Conservation (phyloP, 2,329 filamentous ascomycete species). For the Fusarium sp. region DNA sequence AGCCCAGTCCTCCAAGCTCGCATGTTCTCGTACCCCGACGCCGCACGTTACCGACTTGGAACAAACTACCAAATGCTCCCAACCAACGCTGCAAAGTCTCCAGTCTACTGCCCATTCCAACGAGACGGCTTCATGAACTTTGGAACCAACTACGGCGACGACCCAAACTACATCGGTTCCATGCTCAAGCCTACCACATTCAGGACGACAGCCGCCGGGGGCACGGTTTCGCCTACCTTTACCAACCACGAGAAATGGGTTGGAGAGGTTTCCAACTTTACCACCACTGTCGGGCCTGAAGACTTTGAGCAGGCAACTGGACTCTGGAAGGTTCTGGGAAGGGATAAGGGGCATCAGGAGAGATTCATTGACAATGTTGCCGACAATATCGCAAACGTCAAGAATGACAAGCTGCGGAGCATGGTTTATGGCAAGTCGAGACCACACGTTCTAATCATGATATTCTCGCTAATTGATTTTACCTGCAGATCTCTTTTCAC, state of each 20-base stretch:
- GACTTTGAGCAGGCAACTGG: slow-evolving; percentile 8
- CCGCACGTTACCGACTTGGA: slow-evolving; percentile 72
- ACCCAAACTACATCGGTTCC: slow-evolving; percentile 7
- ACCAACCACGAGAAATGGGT: slow-evolving; percentile 6
- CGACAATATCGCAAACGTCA: neutral
- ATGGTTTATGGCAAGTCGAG: neutral
- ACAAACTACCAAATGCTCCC: slow-evolving; percentile 65
- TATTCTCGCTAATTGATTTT: neutral
- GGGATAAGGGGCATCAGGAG: slow-evolving; percentile 3
- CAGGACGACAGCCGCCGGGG: neutral
- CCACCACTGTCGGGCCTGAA: neutral
- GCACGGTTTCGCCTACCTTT: neutral
- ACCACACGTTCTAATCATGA: neutral
- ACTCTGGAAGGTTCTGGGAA: slow-evolving; percentile 2
- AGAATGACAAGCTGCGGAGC: neutral
- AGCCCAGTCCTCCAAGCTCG: slow-evolving; percentile 65
- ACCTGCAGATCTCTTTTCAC: neutral
- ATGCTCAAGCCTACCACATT: neutral
- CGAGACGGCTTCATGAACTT: slow-evolving; percentile 14
- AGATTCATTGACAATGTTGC: slow-evolving; percentile 5
- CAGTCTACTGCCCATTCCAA: neutral
- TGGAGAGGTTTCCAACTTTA: neutral
- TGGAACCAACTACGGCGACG: slow-evolving; percentile 1
- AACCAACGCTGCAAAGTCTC: neutral
- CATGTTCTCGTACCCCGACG: slow-evolving; percentile 71